Evolutionary conservation across 768 basidiomycete genomes (phyloP).

Genomic region (Tylopilus rubrobrunneus): DNA sequence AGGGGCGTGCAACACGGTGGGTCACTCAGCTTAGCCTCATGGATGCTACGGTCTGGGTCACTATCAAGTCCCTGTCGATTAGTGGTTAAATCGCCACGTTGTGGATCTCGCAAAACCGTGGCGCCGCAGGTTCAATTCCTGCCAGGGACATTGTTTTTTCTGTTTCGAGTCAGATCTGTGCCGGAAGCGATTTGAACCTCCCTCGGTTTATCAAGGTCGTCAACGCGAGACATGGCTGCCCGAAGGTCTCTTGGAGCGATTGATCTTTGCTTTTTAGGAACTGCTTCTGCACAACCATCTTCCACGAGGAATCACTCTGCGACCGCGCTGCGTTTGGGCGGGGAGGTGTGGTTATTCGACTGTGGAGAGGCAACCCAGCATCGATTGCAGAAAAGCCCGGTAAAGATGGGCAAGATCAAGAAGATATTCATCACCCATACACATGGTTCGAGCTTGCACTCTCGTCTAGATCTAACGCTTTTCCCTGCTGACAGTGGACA

Average conservation of each 20-base stretch:
- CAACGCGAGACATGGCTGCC: conserved; percentile 8
- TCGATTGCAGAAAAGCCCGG: conserved; percentile 62
- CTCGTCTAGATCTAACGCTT: not conserved
- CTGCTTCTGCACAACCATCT: conserved; percentile 78
- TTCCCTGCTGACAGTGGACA: not conserved
- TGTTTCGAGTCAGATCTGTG: no score
- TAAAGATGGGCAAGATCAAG: conserved; percentile 77
- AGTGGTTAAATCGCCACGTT: conserved; percentile 43
- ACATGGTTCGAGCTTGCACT: conserved; percentile 51
- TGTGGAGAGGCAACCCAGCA: conserved; percentile 84
- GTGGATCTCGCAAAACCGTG: conserved; percentile 35
- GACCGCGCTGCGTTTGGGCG: conserved; percentile 58
- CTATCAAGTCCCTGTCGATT: conserved; percentile 37
- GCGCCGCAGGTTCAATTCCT: conserved; percentile 37
- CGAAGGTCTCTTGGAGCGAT: conserved; percentile 33
- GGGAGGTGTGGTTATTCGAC: conserved; percentile 81
- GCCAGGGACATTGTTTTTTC: conserved; percentile 33
- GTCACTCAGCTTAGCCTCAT: no score
- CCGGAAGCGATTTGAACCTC: no score
- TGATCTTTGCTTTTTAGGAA: conserved; percentile 73
- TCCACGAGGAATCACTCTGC: conserved; percentile 76
- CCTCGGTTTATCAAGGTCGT: not conserved
- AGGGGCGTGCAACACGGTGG: not conserved
- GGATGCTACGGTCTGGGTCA: no score
- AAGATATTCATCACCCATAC: conserved; percentile 90